Evolutionary conservation across 2,329 filamentous ascomycete genomes (phyloP), one percentile per base, ranked within the genome.

Genomic region (Cryphonectria carpinicola): DNA sequence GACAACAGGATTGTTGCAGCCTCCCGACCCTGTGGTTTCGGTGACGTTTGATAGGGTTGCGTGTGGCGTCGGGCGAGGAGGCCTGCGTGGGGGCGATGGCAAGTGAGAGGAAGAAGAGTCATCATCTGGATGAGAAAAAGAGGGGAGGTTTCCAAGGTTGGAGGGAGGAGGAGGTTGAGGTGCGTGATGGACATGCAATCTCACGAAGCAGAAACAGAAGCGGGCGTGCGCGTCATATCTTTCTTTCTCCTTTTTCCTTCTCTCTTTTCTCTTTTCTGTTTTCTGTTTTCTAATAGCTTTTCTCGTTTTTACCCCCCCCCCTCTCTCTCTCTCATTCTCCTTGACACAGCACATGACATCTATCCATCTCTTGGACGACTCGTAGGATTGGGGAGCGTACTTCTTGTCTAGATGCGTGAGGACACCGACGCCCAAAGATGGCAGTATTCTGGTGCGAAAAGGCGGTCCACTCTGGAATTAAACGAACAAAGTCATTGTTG

Each of bases 171-270:
- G 46, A 49, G 46, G 46, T n/a, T 49, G 46, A 49, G 46, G 19
- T 39, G 28, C 10, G 64, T 37, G 37, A 13, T 49, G 46, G 46
- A 49, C 46, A 58, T n/a, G 7, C 43, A 22, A 39, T 52, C 8
- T 8, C 11, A 58, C 25, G 7, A 41, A 56, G 49, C n/a, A 58
- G 65, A 32, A 66, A 66, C 49, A 58, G 65, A 52, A 66, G 65
- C 65, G 66, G 66, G 70, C 54, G 70, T 62, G 56, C 60, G 62
- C 66, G 46, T n/a, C 35, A 66, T 58, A 63, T 72, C 65, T 68
- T 28, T 37, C 56, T 64, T 43, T 62, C 22, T 46, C 46, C 66
- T n/a, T 63, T 70, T 60, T 46, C n/a, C 22, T 35, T 54, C 32
- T 46, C 3, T n/a, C 52, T 46, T 46, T 52, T n/a, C 25, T 64